Evolutionary conservation across 2,329 filamentous ascomycete genomes (phyloP), one percentile per base, ranked within the genome.

Genomic region (Phyllosticta paracitricarpa): DNA sequence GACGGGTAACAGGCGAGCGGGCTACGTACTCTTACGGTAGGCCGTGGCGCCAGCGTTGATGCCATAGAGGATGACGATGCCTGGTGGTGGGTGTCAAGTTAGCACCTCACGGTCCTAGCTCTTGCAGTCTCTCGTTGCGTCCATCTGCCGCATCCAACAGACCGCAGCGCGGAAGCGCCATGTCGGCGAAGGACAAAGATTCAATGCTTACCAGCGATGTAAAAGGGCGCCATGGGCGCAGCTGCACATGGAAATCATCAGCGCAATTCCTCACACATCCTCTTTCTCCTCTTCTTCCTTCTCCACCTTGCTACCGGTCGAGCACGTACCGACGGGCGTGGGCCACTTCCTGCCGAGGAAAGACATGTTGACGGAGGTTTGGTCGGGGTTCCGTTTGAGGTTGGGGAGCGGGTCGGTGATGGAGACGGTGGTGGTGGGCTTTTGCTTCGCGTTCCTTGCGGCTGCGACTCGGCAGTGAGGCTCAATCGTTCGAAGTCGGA

Each of bases 211-310:
- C 93, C 91, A 76, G 93, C 93, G 78, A 84, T 82, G 83, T 92
- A 94, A 85, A 97, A 97, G 70, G 93, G 93, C 77, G 85, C 86
- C 87, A 95, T 87, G 71, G 93, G 91, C 83, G 85, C 84, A 81
- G 90, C 93, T 97, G 74, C 76, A 72, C 67, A 63, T 64, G 63
- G 64, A 65, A 33, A 8, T 54, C 62, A 65, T 75, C 70, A 74
- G 73, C 67, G 63, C 57, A 19, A 51, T 54, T 57, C 48, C 35
- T 54, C 53, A 30, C 24, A 25, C 10, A 30, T 8, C 24, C 5
- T 30, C n/a, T 55, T 28, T 4, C 40, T 30, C 28, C 28, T n/a
- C n/a, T 48, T n/a, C 40, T 48, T n/a, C 40, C 5, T 19, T 48
- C 3, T 17, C 2, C 14, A 6, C 5, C 17, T 54, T 19, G 54